Conservation (phyloP, 345 rosid genomes). For the Hypericum androsaemum region DNA sequence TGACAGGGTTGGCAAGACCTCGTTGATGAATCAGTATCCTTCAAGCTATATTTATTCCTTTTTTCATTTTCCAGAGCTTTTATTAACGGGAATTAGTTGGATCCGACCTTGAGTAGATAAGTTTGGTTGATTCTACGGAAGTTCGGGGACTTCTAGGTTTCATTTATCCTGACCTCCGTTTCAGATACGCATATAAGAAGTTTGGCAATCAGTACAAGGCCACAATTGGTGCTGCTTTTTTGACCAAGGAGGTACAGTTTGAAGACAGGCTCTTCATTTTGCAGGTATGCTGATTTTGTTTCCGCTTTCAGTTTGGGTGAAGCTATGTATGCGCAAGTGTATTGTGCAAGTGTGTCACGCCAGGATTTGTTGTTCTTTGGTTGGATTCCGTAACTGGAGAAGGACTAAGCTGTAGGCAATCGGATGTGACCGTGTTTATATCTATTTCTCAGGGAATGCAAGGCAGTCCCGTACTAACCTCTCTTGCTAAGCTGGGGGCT, state of each 20-base stretch:
- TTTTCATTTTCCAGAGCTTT: not conserved
- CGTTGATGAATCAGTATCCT: slow-evolving; percentile 19
- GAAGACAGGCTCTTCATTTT: slow-evolving; percentile 16
- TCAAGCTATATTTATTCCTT: not conserved
- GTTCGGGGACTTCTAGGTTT: not conserved
- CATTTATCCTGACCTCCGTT: not conserved
- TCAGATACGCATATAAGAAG: slow-evolving; percentile 13
- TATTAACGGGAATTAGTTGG: not conserved
- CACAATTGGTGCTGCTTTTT: slow-evolving; percentile 15
- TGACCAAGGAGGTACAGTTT: slow-evolving; percentile 18
- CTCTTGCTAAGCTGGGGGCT: too few species aligned
- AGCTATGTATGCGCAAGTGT: too few species aligned
- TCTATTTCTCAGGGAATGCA: too few species aligned
- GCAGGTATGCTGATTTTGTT: slow-evolving; percentile 2
- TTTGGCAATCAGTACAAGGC: slow-evolving; percentile 17
- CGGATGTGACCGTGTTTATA: too few species aligned
- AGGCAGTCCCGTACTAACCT: too few species aligned
- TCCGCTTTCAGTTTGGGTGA: too few species aligned
- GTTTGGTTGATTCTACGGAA: too few species aligned
- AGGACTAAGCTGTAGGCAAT: too few species aligned
- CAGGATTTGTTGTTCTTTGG: too few species aligned
- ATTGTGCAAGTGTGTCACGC: too few species aligned
- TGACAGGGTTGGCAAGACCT: slow-evolving; percentile 18
- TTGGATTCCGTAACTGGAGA: too few species aligned
- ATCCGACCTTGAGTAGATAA: not conserved